These are phyloP conservation scores for Fallopia convolvulus DNA, from an alignment of 148 eudicot genomes.

Conservation along the genomic window DNA sequence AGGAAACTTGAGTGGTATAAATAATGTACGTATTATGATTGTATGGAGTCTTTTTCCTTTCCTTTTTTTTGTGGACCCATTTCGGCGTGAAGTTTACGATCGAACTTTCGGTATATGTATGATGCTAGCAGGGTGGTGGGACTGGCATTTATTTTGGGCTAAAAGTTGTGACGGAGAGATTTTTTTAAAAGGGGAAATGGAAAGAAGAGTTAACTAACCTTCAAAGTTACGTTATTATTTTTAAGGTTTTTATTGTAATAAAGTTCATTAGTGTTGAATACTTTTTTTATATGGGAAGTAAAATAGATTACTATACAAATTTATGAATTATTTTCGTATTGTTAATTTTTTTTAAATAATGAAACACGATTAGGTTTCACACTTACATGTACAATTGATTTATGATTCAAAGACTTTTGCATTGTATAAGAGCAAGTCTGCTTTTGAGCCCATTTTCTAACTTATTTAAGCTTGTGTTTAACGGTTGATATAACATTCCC, in stretches of 20 bases:
- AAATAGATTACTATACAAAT: too few relatives aligned
- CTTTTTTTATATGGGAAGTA: too few relatives aligned
- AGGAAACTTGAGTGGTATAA: neutral
- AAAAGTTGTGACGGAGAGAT: neutral
- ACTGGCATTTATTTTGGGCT: neutral
- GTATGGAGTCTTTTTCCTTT: neutral
- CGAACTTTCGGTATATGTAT: neutral
- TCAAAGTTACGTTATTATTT: slow-evolving; percentile 2
- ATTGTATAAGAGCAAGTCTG: too few relatives aligned
- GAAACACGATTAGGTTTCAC: too few relatives aligned
- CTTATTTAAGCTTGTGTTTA: too few relatives aligned
- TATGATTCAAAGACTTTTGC: too few relatives aligned
- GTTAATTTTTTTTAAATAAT: too few relatives aligned
- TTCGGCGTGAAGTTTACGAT: neutral
- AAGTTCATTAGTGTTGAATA: neutral
- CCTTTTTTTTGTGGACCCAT: neutral
- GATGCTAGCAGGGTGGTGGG: neutral
- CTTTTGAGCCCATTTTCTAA: too few relatives aligned
- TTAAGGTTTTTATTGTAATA: neutral
- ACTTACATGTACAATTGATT: too few relatives aligned
- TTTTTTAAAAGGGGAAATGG: neutral
- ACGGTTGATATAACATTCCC: too few relatives aligned
- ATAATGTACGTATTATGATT: neutral
- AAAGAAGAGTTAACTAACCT: neutral
- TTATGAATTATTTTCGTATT: too few relatives aligned